Percentiles rank a stretch among this genome's conserved stretches.
Evolutionary conservation across 164 flowering plant genomes (phyloP).

Genomic region (Dillenia suffruticosa): DNA sequence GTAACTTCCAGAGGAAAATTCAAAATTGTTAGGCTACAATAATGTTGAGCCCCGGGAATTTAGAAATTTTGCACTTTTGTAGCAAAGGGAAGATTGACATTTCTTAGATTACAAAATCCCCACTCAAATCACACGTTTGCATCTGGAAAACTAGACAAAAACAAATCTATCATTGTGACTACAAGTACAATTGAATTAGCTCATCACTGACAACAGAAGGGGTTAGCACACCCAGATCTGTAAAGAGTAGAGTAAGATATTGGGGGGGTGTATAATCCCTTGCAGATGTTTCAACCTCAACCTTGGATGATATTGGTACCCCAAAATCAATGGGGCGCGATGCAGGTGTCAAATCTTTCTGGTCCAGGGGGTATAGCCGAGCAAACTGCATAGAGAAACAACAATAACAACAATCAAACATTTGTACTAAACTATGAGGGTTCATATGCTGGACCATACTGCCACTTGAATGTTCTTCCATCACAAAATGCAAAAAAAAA

Average conservation of each 20-base stretch:
- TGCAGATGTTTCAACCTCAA: conserved; percentile 92
- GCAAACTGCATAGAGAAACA: conserved; percentile 68
- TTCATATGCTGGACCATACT: too few relatives aligned
- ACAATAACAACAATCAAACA: neutral
- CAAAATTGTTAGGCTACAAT: too few relatives aligned
- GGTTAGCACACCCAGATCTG: conserved; percentile 91
- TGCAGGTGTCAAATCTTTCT: conserved; percentile 92
- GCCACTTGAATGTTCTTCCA: too few relatives aligned
- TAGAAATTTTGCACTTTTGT: too few relatives aligned
- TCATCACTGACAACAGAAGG: conserved; percentile 98
- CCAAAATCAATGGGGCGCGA: conserved; percentile 89
- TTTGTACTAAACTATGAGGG: too few relatives aligned
- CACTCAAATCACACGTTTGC: too few relatives aligned
- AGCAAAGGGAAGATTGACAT: too few relatives aligned
- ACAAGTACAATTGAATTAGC: conserved; percentile 87
- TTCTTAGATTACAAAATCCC: too few relatives aligned
- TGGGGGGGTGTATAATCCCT: conserved; percentile 98
- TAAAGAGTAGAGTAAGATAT: conserved; percentile 85
- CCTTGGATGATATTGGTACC: conserved; percentile 83
- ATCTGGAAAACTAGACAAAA: too few relatives aligned
- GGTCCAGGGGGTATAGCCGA: conserved; percentile 89
- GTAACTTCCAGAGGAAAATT: too few relatives aligned
- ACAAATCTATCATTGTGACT: conserved; percentile 5
- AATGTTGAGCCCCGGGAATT: too few relatives aligned
- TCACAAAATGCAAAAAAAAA: too few relatives aligned